Evolutionary conservation across 768 basidiomycete genomes (phyloP), one percentile per base, ranked within the genome.

Genomic region (Rubroboletus pulcherrimus): DNA sequence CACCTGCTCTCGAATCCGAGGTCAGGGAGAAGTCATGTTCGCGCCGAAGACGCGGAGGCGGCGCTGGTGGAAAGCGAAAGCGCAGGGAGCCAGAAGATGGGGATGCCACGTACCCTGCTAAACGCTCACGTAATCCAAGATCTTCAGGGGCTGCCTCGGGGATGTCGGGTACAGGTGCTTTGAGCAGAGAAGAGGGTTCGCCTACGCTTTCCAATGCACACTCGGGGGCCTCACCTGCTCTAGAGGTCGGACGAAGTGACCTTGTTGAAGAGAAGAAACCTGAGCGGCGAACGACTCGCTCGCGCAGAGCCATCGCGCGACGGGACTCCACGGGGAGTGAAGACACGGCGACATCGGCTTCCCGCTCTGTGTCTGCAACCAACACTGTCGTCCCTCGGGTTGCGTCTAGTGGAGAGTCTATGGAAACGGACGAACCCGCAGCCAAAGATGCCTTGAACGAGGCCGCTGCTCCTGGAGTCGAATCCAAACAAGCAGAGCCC

Each of bases 41-140:
- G 24, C 77, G 81, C 46, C 82, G 82, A 69, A 75, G 73, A 54
- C 70, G 70, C 7, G 70, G 68, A 30, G 76, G 76, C 10, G 74
- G 74, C 0, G 59, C 53, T 2, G 75, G 76, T 3, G 77, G 76
- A 29, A 75, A 83, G 66, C 74, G 86, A 51, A 84, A 79, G 65
- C 75, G 85, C 21, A 83, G 74, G 63, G 84, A 85, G 33, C 68
- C 64, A 7, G 85, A 87, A 42, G 84, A 86, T 44, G 81, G 79
- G 12, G 85, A 87, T 58, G 77, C 80, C 1, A 79, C 81, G n/a
- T 87, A 86, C 63, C 85, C 86, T n/a, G 82, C 85, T 11, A 88
- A 86, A 70, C 78, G 84, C 26, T 76, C 82, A 19, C 79, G 86
- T 29, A 73, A 78, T 52, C 78, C 83, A 7, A 72, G 86, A 56